These are phyloP conservation scores for Monilinia aucupariae DNA, from an alignment of 2,329 filamentous ascomycete species.

Conservation along the genomic window DNA sequence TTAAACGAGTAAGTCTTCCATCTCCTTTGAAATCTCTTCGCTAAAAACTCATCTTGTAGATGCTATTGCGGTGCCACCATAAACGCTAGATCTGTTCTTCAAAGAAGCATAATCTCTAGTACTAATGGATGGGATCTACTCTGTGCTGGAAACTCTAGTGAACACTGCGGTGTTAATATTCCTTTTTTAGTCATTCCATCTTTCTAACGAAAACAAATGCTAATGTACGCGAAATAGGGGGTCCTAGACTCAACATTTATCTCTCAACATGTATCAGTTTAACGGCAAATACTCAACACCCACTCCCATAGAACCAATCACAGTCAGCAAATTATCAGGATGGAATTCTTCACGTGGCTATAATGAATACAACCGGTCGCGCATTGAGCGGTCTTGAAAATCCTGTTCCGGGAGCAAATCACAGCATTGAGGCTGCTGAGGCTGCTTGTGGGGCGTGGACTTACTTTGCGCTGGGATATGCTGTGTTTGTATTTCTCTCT, in stretches of 20 bases:
- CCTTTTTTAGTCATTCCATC: background rate
- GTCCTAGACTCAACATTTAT: constrained; percentile 16
- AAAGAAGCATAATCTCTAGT: constrained; percentile 17
- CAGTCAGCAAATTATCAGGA: constrained; percentile 18
- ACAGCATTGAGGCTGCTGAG: constrained; percentile 30
- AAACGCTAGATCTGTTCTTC: constrained; percentile 17
- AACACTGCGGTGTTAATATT: constrained; percentile 34
- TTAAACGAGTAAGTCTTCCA: constrained; percentile 20
- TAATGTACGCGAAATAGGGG: background rate
- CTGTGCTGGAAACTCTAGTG: constrained; percentile 30
- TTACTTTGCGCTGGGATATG: constrained; percentile 39
- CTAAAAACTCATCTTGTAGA: background rate
- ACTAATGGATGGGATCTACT: constrained; percentile 26
- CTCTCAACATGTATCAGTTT: constrained; percentile 20
- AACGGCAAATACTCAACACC: constrained; percentile 9
- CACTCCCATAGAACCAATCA: constrained; percentile 20
- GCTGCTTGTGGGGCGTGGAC: constrained; percentile 31
- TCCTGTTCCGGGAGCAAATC: constrained; percentile 21
- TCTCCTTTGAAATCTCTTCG: background rate
- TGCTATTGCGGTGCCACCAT: constrained; percentile 31
- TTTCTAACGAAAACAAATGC: background rate
- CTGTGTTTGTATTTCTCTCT: constrained; percentile 8
- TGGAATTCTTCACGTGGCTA: constrained; percentile 24
- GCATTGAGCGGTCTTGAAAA: constrained; percentile 17
- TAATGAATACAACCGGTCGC: constrained; percentile 22